Percentiles rank a stretch among this genome's conserved stretches.
Evolutionary conservation across 352 stramenopile species (phyloP).

Genomic region (Pythium brassicae): DNA sequence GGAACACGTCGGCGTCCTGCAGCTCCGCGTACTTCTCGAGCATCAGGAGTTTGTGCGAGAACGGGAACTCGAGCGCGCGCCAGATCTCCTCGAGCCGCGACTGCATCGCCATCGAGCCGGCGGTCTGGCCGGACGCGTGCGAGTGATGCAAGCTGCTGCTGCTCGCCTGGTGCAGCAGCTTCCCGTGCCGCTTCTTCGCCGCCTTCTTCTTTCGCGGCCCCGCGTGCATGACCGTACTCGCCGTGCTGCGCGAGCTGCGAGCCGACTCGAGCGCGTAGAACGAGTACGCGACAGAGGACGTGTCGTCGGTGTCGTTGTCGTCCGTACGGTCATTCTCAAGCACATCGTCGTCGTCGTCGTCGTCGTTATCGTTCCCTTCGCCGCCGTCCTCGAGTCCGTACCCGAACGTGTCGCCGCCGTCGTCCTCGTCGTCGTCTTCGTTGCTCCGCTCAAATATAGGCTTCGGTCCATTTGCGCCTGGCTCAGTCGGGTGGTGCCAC

Average conservation of each 20-base stretch:
- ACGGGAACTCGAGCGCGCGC: constrained; percentile 54
- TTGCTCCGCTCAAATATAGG: background rate
- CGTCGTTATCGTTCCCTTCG: constrained; percentile 17
- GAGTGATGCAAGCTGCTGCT: constrained; percentile 17
- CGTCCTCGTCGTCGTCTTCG: constrained; percentile 1
- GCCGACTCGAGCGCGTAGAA: constrained; percentile 3
- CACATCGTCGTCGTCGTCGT: constrained; percentile 13
- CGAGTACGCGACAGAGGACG: constrained; percentile 2
- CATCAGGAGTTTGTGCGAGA: constrained; percentile 56
- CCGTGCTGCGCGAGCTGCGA: constrained; percentile 20
- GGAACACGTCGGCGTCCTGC: constrained; percentile 38
- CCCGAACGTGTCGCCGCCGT: constrained; percentile 8
- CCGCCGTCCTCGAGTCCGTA: constrained; percentile 11
- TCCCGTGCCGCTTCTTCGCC: constrained; percentile 15
- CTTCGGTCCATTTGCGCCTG: background rate
- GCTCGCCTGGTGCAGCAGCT: constrained; percentile 15
- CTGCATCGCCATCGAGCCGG: constrained; percentile 45
- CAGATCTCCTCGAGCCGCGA: constrained; percentile 53
- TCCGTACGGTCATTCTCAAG: constrained; percentile 15
- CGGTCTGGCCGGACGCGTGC: constrained; percentile 18
- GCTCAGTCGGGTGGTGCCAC: constrained; percentile 21
- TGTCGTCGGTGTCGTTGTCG: constrained; percentile 11
- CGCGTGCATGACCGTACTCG: constrained; percentile 4
- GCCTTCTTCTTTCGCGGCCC: constrained; percentile 9
- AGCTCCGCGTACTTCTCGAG: constrained; percentile 55